Evolutionary conservation across 768 basidiomycete species (phyloP).

Genomic region (Trametes punicea): DNA sequence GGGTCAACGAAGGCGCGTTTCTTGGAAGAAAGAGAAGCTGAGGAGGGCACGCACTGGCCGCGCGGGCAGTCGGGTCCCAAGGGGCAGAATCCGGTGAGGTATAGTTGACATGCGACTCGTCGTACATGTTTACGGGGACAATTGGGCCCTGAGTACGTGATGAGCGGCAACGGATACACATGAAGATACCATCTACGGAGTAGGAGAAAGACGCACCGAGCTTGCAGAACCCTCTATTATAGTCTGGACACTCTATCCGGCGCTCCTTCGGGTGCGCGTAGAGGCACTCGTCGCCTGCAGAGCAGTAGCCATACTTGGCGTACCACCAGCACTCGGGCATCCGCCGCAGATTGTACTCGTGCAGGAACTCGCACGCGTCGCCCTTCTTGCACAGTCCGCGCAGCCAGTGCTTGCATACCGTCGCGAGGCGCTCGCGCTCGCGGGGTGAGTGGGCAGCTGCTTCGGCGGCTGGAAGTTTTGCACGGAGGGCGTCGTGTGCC

Average conservation of each 20-base stretch:
- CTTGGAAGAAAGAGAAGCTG: not conserved
- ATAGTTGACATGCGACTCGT: conserved; percentile 85
- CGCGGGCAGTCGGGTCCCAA: conserved; percentile 82
- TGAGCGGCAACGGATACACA: too few species aligned
- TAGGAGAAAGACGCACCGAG: conserved; percentile 62
- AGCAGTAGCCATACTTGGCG: conserved; percentile 96
- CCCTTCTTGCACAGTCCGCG: conserved; percentile 98
- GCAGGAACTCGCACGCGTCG: conserved; percentile 95
- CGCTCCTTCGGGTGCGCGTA: conserved; percentile 95
- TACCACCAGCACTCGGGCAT: conserved; percentile 99
- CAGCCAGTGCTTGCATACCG: conserved; percentile 99
- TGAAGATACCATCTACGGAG: not conserved
- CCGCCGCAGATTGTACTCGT: conserved; percentile 95
- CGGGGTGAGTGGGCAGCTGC: conserved; percentile 79
- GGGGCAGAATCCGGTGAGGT: conserved; percentile 92
- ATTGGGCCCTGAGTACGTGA: conserved; percentile 78
- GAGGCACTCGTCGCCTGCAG: conserved; percentile 94
- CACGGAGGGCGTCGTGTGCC: conserved; percentile 86
- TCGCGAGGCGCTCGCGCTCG: conserved; percentile 78
- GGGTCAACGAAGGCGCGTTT: conserved; percentile 1
- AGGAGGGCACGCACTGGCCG: conserved; percentile 69
- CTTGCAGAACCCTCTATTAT: conserved; percentile 93
- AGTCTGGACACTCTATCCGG: conserved; percentile 91
- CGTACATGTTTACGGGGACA: conserved; percentile 94
- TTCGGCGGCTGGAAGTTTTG: conserved; percentile 90